These are phyloP conservation scores for Juglanconis oblonga DNA, from an alignment of 2,329 filamentous ascomycete species.

Conservation along the genomic window DNA sequence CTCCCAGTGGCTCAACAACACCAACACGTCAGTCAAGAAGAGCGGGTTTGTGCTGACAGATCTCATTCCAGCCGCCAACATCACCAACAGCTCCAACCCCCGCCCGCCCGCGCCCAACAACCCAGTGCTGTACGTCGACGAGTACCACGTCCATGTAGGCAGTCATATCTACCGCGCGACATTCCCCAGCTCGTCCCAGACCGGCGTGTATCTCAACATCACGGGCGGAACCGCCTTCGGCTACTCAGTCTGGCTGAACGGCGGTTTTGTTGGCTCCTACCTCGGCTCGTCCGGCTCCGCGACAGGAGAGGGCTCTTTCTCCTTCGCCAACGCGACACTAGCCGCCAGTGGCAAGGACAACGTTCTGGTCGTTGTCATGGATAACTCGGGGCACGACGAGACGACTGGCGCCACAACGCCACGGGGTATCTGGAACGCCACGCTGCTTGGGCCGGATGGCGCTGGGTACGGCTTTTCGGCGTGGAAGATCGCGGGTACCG, in stretches of 20 bases:
- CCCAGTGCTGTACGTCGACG: slow-evolving; percentile 54
- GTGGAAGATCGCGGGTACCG: slow-evolving; percentile 58
- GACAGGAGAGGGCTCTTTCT: slow-evolving; percentile 38
- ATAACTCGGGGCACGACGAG: slow-evolving; percentile 59
- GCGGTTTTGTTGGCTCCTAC: slow-evolving; percentile 52
- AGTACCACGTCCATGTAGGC: slow-evolving; percentile 54
- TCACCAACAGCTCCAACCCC: slow-evolving; percentile 46
- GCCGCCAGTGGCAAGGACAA: slow-evolving; percentile 35
- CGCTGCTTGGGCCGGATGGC: slow-evolving; percentile 36
- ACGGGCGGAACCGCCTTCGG: slow-evolving; percentile 55
- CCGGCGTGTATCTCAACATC: slow-evolving; percentile 46
- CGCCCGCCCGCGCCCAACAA: slow-evolving; percentile 46
- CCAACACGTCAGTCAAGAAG: too few species aligned
- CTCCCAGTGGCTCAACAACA: not conserved
- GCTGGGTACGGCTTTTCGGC: slow-evolving; percentile 39
- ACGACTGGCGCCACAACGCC: slow-evolving; percentile 44
- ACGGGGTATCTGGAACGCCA: slow-evolving; percentile 51
- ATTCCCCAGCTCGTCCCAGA: slow-evolving; percentile 40
- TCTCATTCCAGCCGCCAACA: slow-evolving; percentile 38
- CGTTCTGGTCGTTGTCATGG: slow-evolving; percentile 53
- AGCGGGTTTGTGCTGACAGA: not conserved
- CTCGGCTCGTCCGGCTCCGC: slow-evolving; percentile 44
- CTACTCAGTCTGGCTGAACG: slow-evolving; percentile 57
- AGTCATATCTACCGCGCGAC: slow-evolving; percentile 53
- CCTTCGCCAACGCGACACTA: slow-evolving; percentile 48